phyloP scores from a whole-genome alignment of 2,329 filamentous ascomycete species.

The Aspergillus piperis region DNA sequence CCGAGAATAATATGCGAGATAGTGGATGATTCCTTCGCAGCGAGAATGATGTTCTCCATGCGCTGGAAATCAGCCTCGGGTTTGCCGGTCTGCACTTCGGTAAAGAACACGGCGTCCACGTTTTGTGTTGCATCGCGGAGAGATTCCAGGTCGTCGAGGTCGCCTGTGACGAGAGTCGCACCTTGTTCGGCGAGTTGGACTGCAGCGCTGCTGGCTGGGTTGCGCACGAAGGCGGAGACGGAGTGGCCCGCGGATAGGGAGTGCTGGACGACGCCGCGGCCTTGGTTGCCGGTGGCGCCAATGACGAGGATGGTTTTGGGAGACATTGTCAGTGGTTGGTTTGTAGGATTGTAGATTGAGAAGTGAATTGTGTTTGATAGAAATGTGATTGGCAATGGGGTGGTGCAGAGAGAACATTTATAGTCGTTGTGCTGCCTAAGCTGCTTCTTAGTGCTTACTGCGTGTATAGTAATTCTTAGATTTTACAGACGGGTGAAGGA shows the following conservation, averaged over 20 bases:
- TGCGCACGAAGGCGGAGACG: not conserved
- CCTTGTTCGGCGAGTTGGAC: not conserved
- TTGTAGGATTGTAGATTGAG: too few relatives aligned
- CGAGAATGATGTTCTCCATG: not conserved
- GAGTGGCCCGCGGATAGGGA: not conserved
- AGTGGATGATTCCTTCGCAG: not conserved
- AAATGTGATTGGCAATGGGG: too few relatives aligned
- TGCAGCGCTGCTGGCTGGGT: not conserved
- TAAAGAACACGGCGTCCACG: not conserved
- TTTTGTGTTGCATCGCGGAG: not conserved
- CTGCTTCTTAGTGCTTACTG: too few relatives aligned
- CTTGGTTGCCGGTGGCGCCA: not conserved
- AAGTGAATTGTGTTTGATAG: too few relatives aligned
- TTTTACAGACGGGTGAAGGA: too few relatives aligned
- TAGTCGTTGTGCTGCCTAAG: too few relatives aligned
- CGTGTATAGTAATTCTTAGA: too few relatives aligned
- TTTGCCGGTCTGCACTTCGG: not conserved
- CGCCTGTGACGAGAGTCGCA: not conserved
- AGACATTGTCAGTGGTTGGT: not conserved
- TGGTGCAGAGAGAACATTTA: too few relatives aligned
- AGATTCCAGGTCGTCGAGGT: not conserved
- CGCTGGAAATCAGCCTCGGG: not conserved
- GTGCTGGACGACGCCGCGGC: conserved; percentile 2
- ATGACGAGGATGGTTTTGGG: not conserved
- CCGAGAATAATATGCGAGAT: not conserved